Evolutionary conservation across 192 early-diverging fungal species (phyloP).

Genomic region (Rhizoclosmatium globosum): DNA sequence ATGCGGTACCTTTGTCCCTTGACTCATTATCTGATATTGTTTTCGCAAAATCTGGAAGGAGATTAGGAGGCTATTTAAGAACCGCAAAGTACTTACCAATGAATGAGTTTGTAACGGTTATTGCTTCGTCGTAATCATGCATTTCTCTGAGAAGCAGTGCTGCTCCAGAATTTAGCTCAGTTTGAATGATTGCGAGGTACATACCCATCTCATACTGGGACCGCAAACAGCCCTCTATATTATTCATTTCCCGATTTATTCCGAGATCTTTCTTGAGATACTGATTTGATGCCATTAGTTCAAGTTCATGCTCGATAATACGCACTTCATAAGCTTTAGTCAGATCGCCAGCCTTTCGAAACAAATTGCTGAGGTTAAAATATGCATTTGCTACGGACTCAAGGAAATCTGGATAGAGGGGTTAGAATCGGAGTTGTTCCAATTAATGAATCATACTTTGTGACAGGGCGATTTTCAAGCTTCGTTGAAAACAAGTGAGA

Average conservation of each 20-base stretch:
- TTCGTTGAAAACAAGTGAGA: constrained; percentile 7
- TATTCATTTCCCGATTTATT: constrained; percentile 6
- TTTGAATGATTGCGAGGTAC: background rate
- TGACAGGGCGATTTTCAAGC: constrained; percentile 4
- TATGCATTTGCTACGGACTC: constrained; percentile 6
- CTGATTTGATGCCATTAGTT: background rate
- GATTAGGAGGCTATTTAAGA: too few species aligned
- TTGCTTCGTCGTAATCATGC: constrained; percentile 25
- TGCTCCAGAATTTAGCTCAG: background rate
- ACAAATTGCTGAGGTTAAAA: constrained; percentile 16
- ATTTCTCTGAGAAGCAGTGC: constrained; percentile 6
- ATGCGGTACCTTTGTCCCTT: background rate
- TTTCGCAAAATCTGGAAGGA: constrained; percentile 7
- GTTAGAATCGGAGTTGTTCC: background rate
- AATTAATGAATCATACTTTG: background rate
- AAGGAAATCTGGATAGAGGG: background rate
- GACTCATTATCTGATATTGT: background rate
- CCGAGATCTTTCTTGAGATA: constrained; percentile 10
- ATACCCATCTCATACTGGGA: constrained; percentile 28
- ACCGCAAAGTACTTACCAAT: background rate
- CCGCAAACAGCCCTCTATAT: constrained; percentile 18
- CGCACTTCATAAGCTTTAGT: constrained; percentile 14
- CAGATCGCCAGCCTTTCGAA: background rate
- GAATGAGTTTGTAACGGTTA: background rate
- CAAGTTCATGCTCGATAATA: background rate